A percentile compares a stretch with the other conserved stretches of the same genome.
These are phyloP conservation scores for Naumovozyma baii DNA, from an alignment of 805 yeast genomes.

Conservation along the genomic window DNA sequence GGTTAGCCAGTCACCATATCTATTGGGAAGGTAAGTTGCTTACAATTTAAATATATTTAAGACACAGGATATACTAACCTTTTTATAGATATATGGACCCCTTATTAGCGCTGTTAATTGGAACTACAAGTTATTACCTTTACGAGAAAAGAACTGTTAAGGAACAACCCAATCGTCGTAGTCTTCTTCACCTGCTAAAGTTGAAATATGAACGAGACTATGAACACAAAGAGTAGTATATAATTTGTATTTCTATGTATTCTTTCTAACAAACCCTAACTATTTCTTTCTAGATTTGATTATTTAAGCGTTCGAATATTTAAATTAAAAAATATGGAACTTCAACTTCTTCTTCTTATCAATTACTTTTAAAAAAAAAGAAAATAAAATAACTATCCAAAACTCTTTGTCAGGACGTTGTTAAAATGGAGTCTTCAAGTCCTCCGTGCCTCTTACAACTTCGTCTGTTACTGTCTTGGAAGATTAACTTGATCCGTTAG, in stretches of 20 bases:
- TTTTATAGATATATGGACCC: neutral
- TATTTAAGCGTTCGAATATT: neutral
- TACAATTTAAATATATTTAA: neutral
- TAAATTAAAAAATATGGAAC: neutral
- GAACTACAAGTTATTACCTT: neutral
- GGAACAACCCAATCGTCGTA: neutral
- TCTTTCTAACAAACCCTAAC: neutral
- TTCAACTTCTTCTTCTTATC: neutral
- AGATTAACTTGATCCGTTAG: neutral
- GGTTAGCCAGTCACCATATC: neutral
- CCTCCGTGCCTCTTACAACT: neutral
- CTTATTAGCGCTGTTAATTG: neutral
- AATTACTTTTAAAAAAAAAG: too few relatives aligned
- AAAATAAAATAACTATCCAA: neutral
- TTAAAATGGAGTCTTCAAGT: too few relatives aligned
- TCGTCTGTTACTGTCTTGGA: conserved; percentile 1
- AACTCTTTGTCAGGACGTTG: neutral
- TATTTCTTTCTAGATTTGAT: neutral
- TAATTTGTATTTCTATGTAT: too few relatives aligned
- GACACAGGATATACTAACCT: neutral
- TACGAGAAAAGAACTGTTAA: neutral
- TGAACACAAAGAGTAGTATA: too few relatives aligned
- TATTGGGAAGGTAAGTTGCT: neutral
- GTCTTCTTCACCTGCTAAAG: neutral
- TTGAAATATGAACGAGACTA: neutral